These are phyloP conservation scores for Psophocarpus tetragonolobus DNA, from an alignment of 306 rosid genomes.

Conservation along the genomic window DNA sequence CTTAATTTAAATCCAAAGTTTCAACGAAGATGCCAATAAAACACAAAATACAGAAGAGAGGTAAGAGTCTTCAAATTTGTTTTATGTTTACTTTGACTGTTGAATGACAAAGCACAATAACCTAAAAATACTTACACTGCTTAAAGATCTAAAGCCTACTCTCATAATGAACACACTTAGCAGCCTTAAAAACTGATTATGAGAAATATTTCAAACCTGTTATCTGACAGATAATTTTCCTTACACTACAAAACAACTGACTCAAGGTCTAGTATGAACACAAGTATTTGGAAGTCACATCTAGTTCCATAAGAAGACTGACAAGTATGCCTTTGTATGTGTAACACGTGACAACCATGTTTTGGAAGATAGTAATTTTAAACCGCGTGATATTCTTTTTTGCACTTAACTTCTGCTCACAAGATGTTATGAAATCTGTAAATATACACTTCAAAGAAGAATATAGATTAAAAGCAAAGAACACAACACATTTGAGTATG, in stretches of 20 bases:
- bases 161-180: background rate
- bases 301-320: constrained; percentile 11
- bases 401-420: background rate
- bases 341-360: constrained; percentile 8
- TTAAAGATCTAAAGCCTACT: constrained; percentile 10
- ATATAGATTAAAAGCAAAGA: background rate
- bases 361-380: constrained; percentile 19
- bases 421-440: background rate
- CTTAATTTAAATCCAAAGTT: background rate
- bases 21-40: background rate
- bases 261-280: background rate
- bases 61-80: background rate
- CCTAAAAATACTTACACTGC: constrained; percentile 18
- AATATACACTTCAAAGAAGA: background rate
- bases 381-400: constrained; percentile 6
- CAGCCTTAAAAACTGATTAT: constrained; percentile 11
- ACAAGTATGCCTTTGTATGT: background rate
- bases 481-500: background rate
- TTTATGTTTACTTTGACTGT: constrained; percentile 20
- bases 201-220: background rate
- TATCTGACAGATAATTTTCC: background rate
- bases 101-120: constrained; percentile 11
- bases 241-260: background rate
- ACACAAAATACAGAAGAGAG: constrained; percentile 6
- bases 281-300: constrained; percentile 5